Evolutionary conservation across 306 rosid genomes (phyloP), one percentile per base, ranked within the genome.

Genomic region (Sesbania bispinosa): DNA sequence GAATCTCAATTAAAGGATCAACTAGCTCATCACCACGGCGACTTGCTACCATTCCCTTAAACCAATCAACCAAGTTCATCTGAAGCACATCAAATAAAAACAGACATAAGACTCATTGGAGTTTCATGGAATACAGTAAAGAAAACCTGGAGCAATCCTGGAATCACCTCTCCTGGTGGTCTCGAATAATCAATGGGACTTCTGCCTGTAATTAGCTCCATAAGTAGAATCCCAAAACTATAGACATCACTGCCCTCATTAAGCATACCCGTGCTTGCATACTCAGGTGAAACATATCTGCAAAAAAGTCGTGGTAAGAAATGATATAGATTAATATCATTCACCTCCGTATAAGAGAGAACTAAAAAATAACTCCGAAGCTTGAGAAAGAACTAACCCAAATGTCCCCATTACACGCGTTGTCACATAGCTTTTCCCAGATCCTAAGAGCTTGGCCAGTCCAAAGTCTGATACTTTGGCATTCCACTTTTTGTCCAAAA

Each of bases 31-130:
- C 98, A 0, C 96, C 89, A 1, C 87, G 90, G 13, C 89, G 97
- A 86, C 81, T 83, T 57, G 89, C 88, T 26, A 93, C 96, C 97
- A 90, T 88, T 77, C 90, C 97, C 76, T 87, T 93, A 84, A 93
- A 93, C 98, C 98, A 93, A 69, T 90, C 98, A 65, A 90, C 93
- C 86, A 93, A 83, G 82, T 90, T 93, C 98, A 93, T 93, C 98
- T 93, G 88, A 72, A 74, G 69, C 54, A 61, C 78, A 62, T 13
- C 38, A 68, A 77, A 9, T 67, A 67, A 69, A 76, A 43, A 50
- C 45, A 66, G 1, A 15, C 38, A 39, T 59, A 73, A 41, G 73
- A 80, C 3, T 62, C 11, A 19, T 15, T 16, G 13, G 60, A 63
- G 7, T 64, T 65, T 51, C 45, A 83, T 24, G 4, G 60, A 59